Base-by-base conservation (phyloP, 306 rosid genomes). In the Dalbergia cochinchinensis region DNA sequence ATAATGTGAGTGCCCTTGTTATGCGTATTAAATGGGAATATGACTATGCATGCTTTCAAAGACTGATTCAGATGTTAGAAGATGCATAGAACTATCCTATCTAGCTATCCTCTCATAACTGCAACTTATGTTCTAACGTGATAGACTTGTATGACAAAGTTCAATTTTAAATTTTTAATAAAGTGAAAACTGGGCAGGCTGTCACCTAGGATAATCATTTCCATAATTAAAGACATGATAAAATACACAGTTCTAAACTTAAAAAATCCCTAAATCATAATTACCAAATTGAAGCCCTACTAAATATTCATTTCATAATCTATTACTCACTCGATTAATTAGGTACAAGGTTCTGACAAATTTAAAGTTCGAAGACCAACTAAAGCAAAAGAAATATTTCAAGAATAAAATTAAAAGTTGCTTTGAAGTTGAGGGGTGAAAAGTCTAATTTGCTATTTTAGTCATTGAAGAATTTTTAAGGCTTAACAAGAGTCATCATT, bases 201-300 rank as follows among this genome's bases (percentile, higher is more conserved):
- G 59, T 18, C 59, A 57, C 69, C 61, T 44, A 31, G 76, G 16
- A 70, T 55, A 61, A 79, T 50, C 83, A 50, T 61, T 50, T 63
- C 41, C 73, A 64, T 37, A 26, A 80, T 33, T 20, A 71, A 7
- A 71, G 18, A 48, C 39, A 48, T 11, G 72, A 71, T 35, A 71
- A 66, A 71, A 71, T 70, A 35, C 44, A 14, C 37, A 62, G 15
- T 54, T 47, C 41, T 59, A 12, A 62, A 48, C 15, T 50, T 9
- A 4, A 71, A 65, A 66, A 72, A 39, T 14, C n/a, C 16, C 15
- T 19, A 57, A 55, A 34, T 19, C 4, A 16, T 72, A 72, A 31
- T 75, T 70, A 1, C 8, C 58, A 26, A 37, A 68, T 61, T 60
- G 67, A 61, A 68, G 59, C 73, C 47, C n/a, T 11, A 69, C 61